Conservation (phyloP, 169 alveolate species). For the Plasmodium chabaudi region DNA sequence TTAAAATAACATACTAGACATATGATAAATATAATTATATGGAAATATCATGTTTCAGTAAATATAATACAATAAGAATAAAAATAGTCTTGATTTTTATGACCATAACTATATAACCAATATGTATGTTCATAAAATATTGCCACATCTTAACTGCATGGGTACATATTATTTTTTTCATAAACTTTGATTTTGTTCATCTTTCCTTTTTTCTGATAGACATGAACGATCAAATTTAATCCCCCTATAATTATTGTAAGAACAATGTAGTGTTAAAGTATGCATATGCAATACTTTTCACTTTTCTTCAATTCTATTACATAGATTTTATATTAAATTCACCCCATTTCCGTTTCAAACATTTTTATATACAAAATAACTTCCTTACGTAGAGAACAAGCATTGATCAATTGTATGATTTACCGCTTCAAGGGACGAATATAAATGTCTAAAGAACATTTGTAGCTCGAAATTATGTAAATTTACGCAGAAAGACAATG, state of each 20-base stretch:
- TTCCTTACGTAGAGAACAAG: slow-evolving; percentile 11
- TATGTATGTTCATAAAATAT: background rate
- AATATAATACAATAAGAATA: too few species aligned
- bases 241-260: slow-evolving; percentile 24
- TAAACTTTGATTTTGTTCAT: background rate
- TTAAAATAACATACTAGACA: background rate
- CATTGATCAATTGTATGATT: slow-evolving; percentile 7
- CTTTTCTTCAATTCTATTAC: background rate
- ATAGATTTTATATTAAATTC: background rate
- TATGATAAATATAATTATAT: background rate
- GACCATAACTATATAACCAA: background rate
- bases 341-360: background rate
- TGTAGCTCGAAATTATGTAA: slow-evolving; percentile 43
- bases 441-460: slow-evolving; percentile 57
- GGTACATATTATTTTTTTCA: background rate
- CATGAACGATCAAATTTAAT: slow-evolving; percentile 30
- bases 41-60: too few species aligned
- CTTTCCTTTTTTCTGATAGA: slow-evolving; percentile 11
- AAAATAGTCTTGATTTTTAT: too few species aligned
- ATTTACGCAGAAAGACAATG: slow-evolving; percentile 48
- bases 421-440: slow-evolving; percentile 57
- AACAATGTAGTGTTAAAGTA: background rate
- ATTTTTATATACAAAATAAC: too few species aligned
- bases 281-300: background rate
- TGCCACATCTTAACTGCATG: background rate